Conservation (phyloP, 139 green algal species). For the Axilococcus clingmanii region DNA sequence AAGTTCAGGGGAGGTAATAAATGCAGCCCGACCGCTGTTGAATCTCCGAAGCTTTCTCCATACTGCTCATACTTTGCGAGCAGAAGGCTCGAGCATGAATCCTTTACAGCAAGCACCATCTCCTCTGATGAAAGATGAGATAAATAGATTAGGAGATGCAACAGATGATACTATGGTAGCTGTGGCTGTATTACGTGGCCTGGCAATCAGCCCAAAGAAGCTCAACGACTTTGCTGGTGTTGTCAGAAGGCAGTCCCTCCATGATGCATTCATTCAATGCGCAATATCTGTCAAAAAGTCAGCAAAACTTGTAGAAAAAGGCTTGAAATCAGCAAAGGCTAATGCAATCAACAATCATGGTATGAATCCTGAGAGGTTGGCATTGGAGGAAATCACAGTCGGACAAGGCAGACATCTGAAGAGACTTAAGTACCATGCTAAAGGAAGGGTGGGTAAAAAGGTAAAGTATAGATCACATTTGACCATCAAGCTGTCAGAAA, state of each 20-base stretch:
- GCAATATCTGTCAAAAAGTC: conserved; percentile 19
- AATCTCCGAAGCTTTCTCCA: too few species aligned
- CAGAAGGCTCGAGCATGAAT: conserved; percentile 15
- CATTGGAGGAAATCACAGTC: conserved; percentile 24
- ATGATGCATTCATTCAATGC: conserved; percentile 28
- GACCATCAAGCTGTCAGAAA: conserved; percentile 28
- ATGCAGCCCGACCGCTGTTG: too few species aligned
- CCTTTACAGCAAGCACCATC: conserved; percentile 18
- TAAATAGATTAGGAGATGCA: not conserved
- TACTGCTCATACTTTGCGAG: too few species aligned
- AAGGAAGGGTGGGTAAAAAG: conserved; percentile 20
- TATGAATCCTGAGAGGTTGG: conserved; percentile 16
- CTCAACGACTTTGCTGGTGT: conserved; percentile 28
- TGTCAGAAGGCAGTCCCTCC: conserved; percentile 12
- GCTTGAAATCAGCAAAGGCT: conserved; percentile 20
- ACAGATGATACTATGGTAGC: not conserved
- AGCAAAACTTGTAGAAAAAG: conserved; percentile 15
- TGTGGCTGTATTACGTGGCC: conserved; percentile 4
- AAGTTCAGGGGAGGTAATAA: too few species aligned
- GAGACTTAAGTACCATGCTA: conserved; percentile 23
- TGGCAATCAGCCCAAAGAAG: conserved; percentile 22
- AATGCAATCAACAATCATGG: conserved; percentile 36
- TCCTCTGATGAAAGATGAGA: not conserved
- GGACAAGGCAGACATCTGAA: conserved; percentile 35
- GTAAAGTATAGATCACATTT: conserved; percentile 35